Evolutionary conservation across 345 rosid genomes (phyloP).

Genomic region (Cardamine occulta): DNA sequence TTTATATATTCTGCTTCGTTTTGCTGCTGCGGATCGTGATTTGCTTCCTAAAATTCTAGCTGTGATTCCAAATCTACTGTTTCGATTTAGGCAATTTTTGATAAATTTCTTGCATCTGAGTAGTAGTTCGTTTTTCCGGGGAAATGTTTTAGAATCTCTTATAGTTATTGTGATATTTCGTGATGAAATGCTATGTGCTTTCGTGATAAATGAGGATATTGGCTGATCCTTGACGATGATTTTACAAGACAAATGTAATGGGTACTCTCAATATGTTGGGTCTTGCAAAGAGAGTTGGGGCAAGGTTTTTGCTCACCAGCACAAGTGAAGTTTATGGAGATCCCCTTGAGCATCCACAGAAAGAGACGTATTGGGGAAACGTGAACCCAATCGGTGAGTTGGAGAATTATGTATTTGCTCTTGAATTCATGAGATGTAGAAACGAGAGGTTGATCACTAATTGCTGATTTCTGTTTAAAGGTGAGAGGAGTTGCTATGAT

Average conservation of each 20-base stretch:
- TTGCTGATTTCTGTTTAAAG: constrained; percentile 43
- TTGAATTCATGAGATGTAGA: neutral
- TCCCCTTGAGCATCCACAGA: constrained; percentile 98
- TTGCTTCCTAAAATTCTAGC: neutral
- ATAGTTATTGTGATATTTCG: constrained; percentile 48
- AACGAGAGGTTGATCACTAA: neutral
- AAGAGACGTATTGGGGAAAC: constrained; percentile 97
- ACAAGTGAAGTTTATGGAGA: constrained; percentile 99
- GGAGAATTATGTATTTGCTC: constrained; percentile 2
- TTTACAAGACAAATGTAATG: constrained; percentile 98
- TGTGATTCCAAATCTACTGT: neutral
- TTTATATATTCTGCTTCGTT: neutral
- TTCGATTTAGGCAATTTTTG: neutral
- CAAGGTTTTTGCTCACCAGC: constrained; percentile 92
- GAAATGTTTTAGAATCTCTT: neutral
- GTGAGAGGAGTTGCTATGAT: constrained; percentile 97
- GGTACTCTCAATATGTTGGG: constrained; percentile 99
- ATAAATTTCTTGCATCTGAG: neutral
- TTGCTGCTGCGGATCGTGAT: constrained; percentile 10
- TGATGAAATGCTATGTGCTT: constrained; percentile 31
- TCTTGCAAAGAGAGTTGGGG: constrained; percentile 97
- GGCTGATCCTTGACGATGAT: constrained; percentile 58
- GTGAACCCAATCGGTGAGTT: constrained; percentile 91
- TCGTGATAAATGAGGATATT: neutral
- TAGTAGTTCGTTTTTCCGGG: neutral